A percentile compares a stretch with the other conserved stretches of the same genome.
phyloP scores from a whole-genome alignment of 192 early-diverging fungal genomes.

The Backusella luteola region DNA sequence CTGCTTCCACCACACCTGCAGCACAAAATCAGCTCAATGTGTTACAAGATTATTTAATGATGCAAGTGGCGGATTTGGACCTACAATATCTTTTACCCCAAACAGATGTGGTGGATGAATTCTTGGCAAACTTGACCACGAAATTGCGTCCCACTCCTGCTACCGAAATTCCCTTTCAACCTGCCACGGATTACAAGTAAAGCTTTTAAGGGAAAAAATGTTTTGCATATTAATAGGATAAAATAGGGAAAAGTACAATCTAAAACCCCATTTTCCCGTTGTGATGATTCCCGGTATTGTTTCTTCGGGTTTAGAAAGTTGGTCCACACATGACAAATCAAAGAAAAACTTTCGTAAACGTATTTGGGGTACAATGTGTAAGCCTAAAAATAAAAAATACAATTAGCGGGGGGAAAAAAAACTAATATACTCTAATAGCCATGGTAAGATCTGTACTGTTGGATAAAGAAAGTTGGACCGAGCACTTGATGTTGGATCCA shows the following conservation, averaged over 20 bases:
- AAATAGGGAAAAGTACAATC: constrained; percentile 37
- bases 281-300: constrained; percentile 88
- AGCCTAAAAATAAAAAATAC: constrained; percentile 11
- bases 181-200: constrained; percentile 34
- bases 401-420: background rate
- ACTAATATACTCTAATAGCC: constrained; percentile 35
- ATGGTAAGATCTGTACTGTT: constrained; percentile 83
- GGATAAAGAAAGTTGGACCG: constrained; percentile 85
- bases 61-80: constrained; percentile 63
- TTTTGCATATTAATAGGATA: background rate
- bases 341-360: constrained; percentile 83
- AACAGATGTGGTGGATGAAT: constrained; percentile 64
- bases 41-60: constrained; percentile 39
- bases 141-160: constrained; percentile 44
- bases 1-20: constrained; percentile 37
- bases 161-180: constrained; percentile 48
- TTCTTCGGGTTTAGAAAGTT: constrained; percentile 87
- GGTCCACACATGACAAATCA: constrained; percentile 78
- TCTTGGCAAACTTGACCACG: constrained; percentile 61
- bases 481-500: constrained; percentile 80
- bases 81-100: constrained; percentile 61
- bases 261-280: constrained; percentile 54
- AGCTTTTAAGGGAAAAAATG: background rate
- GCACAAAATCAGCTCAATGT: constrained; percentile 36
- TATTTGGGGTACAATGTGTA: constrained; percentile 80